These are phyloP conservation scores for Camelina hispida DNA, from an alignment of 345 rosid species.

Conservation along the genomic window DNA sequence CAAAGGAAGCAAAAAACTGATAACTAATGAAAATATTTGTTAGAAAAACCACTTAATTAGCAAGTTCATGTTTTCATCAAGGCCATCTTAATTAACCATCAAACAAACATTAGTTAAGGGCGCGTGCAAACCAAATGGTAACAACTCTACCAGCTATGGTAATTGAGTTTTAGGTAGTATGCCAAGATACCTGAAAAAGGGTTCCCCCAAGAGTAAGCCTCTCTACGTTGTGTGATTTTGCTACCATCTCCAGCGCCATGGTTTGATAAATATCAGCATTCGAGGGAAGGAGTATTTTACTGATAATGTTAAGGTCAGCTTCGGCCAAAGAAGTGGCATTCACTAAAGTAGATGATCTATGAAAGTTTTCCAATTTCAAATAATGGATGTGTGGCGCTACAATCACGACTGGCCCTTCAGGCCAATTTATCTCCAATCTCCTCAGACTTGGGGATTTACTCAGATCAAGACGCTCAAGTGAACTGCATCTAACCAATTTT, in stretches of 20 bases:
- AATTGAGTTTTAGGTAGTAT: neutral
- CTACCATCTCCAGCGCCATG: constrained; percentile 13
- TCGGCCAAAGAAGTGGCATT: constrained; percentile 19
- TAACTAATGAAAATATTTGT: neutral
- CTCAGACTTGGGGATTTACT: neutral
- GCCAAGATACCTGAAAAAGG: constrained; percentile 23
- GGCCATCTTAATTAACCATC: neutral
- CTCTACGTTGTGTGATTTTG: constrained; percentile 19
- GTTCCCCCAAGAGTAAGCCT: constrained; percentile 24
- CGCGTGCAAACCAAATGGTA: neutral
- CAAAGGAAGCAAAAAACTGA: no score
- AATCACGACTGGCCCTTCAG: neutral
- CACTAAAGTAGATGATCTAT: neutral
- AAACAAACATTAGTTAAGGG: neutral
- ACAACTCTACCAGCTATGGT: neutral
- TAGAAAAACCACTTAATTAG: neutral
- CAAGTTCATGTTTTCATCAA: neutral
- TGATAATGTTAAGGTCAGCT: neutral
- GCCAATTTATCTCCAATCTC: neutral
- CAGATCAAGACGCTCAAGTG: neutral
- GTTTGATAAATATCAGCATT: neutral
- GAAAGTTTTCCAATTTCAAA: neutral
- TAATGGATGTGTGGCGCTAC: constrained; percentile 30
- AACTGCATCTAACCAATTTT: neutral
- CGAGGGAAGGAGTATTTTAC: rapidly evolving